Evolutionary conservation across 495 filamentous ascomycete species (phyloP), one percentile per base, ranked within the genome.

Genomic region (Niebla homalea): DNA sequence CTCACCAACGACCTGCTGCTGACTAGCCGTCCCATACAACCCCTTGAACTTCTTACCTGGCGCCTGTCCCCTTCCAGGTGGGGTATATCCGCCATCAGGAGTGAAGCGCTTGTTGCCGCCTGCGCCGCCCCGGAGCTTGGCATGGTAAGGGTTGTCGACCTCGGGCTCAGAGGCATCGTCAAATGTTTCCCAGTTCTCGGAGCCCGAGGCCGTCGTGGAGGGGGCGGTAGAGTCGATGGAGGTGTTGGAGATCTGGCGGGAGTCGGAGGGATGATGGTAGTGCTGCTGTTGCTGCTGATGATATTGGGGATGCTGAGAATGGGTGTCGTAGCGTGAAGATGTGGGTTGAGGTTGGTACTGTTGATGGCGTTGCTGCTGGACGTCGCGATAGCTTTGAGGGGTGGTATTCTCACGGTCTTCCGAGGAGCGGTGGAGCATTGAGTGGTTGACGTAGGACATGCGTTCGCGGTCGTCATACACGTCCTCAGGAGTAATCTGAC

Each of bases 131-230:
- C 80, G 73, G 48, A 87, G 64, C 60, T 83, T 87, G 51, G 84
- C 81, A 59, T 84, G 88, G 62, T 90, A 89, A 7, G 77, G 71
- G 49, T 89, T 84, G 62, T 89, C 87, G 29, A 64, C 65, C 55
- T 92, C 87, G 0, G 83, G 82, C 48, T 82, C 87, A 3, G 79
- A 82, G 37, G 73, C 77, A 62, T 87, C 83, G 55, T 87, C 84
- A 53, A 88, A 94, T 20, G 87, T 93, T 68, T 96, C 88, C 89
- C 89, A 96, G 63, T 96, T 96, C 66, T 94, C 89, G 0, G 85
- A 90, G 3, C 87, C 86, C 11, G 84, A 83, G 3, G 81, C 73
- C 3, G 67, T 71, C 1, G 83, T 86, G 53, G 74, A 77, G 25
- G 69, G 62, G 15, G 75, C 75, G 1, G 83, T 86, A 52, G 74